phyloP scores from a whole-genome alignment of 257 asterid species.

The Nicotiana paniculata region DNA sequence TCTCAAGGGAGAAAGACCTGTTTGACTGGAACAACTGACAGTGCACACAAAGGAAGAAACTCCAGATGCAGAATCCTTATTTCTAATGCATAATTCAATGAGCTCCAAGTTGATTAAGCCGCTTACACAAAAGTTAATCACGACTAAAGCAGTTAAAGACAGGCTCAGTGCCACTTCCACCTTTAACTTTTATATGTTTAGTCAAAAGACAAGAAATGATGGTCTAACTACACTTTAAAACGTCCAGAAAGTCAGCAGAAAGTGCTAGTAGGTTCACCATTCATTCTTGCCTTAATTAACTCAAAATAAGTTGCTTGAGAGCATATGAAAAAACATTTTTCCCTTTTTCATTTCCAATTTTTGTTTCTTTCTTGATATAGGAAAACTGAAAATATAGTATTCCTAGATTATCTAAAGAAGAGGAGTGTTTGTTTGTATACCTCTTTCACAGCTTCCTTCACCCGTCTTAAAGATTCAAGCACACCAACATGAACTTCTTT shows the following conservation, averaged over 20 bases:
- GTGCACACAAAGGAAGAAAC: neutral
- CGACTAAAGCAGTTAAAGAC: neutral
- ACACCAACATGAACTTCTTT: constrained; percentile 70
- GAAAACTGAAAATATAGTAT: neutral
- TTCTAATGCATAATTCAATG: neutral
- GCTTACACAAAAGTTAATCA: neutral
- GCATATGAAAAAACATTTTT: neutral
- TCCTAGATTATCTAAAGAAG: neutral
- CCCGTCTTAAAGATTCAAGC: constrained; percentile 75
- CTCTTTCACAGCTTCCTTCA: constrained; percentile 94
- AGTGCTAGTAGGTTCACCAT: neutral
- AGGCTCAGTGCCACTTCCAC: neutral
- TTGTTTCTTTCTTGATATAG: neutral
- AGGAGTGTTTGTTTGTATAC: constrained; percentile 26
- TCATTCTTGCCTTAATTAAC: constrained; percentile 2
- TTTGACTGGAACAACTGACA: neutral
- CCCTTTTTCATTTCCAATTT: neutral
- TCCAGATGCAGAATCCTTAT: neutral
- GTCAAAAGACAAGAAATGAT: neutral
- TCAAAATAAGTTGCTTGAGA: neutral
- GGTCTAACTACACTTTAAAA: neutral
- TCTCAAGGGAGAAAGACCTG: neutral
- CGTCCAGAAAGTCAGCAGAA: neutral
- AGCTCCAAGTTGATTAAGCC: constrained; percentile 1
- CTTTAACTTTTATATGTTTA: neutral